A percentile compares a stretch with the other conserved stretches of the same genome.
These are phyloP conservation scores for Phytopythium vexans DNA, from an alignment of 352 stramenopile species.

Conservation along the genomic window DNA sequence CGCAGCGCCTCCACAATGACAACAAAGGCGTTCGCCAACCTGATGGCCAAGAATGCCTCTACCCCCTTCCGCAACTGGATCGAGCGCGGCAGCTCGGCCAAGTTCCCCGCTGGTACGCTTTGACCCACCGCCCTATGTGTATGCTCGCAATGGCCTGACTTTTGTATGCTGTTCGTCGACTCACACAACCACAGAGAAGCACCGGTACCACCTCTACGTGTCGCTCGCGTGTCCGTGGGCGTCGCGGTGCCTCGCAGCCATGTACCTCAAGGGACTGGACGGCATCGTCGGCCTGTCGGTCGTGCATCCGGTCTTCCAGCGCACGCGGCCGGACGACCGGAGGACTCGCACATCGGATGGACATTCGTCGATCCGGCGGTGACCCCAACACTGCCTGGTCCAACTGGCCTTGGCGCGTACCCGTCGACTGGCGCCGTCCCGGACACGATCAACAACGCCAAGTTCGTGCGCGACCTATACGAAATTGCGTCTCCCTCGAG, in stretches of 20 bases:
- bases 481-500: constrained; percentile 51
- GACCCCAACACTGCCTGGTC: constrained; percentile 25
- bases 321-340: constrained; percentile 56
- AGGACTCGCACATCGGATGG: constrained; percentile 85
- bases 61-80: constrained; percentile 34
- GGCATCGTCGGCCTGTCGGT: constrained; percentile 85
- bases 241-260: constrained; percentile 51
- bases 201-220: constrained; percentile 91
- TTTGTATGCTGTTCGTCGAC: background rate
- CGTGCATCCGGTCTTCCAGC: constrained; percentile 66
- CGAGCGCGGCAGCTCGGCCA: constrained; percentile 11
- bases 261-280: constrained; percentile 89
- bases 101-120: constrained; percentile 22
- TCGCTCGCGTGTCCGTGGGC: constrained; percentile 87
- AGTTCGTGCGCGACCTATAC: constrained; percentile 87
- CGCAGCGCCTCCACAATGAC: constrained; percentile 9
- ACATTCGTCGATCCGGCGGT: constrained; percentile 62
- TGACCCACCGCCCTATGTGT: constrained; percentile 1
- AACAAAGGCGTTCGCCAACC: constrained; percentile 19
- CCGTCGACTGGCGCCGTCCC: constrained; percentile 30
- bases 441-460: constrained; percentile 63
- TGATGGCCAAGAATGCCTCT: constrained; percentile 22
- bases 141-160: background rate
- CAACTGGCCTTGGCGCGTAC: constrained; percentile 31
- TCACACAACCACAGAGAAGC: constrained; percentile 14